These are phyloP conservation scores for Exophiala xenobiotica DNA, from an alignment of 2,329 filamentous ascomycete genomes.

Conservation along the genomic window DNA sequence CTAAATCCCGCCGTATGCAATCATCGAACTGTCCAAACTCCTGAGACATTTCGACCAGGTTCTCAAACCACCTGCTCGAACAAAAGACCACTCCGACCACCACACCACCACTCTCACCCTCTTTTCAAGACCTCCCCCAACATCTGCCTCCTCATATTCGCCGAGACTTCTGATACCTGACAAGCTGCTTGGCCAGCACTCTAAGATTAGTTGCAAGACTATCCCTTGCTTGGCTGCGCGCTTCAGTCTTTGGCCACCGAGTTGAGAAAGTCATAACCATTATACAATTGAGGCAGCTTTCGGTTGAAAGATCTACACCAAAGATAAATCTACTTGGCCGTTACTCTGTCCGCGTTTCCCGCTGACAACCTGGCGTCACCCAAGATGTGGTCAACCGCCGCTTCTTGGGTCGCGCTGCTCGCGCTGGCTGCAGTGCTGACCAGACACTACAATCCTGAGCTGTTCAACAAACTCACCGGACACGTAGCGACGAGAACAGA, in stretches of 20 bases:
- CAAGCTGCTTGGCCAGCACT: slow-evolving; percentile 16
- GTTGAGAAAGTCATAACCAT: no score
- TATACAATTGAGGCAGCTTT: no score
- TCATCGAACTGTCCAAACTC: slow-evolving; percentile 11
- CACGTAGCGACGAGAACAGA: slow-evolving; percentile 5
- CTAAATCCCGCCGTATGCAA: slow-evolving; percentile 12
- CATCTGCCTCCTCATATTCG: not conserved
- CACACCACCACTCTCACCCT: no score
- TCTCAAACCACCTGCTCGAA: not conserved
- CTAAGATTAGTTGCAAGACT: not conserved
- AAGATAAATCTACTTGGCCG: not conserved
- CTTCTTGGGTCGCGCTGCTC: slow-evolving; percentile 22
- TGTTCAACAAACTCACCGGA: slow-evolving; percentile 23
- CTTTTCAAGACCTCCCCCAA: not conserved
- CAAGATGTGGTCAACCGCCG: slow-evolving; percentile 26
- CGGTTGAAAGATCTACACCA: no score
- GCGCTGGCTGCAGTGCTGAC: slow-evolving; percentile 19
- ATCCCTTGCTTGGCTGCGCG: slow-evolving; percentile 25
- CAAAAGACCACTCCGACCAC: not conserved
- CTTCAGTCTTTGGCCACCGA: no score
- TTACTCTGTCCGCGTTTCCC: not conserved
- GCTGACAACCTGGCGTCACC: slow-evolving; percentile 4
- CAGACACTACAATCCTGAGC: slow-evolving; percentile 24
- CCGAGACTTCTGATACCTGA: slow-evolving; percentile 1
- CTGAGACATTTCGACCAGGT: slow-evolving; percentile 19